Conservation (phyloP, 306 rosid genomes). For the Potentilla sterilis region DNA sequence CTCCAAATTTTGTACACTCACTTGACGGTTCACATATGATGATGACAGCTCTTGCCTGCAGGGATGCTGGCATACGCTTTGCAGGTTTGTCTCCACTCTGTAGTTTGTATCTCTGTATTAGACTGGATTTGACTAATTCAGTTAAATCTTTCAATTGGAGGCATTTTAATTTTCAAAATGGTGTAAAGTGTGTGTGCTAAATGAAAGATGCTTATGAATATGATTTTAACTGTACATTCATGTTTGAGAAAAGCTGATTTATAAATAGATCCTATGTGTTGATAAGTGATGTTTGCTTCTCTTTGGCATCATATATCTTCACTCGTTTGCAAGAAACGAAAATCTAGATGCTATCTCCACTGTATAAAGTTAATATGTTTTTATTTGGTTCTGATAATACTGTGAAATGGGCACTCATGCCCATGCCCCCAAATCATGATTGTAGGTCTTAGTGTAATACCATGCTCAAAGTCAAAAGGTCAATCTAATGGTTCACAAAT, state of each 20-base stretch:
- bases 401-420: not conserved
- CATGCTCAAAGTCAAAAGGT: not conserved
- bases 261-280: not conserved
- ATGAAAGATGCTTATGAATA: not conserved
- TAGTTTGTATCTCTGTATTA: not conserved
- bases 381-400: not conserved
- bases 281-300: not conserved
- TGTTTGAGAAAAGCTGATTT: not conserved
- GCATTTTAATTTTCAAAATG: not conserved
- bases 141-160: not conserved
- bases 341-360: not conserved
- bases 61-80: slow-evolving; percentile 73
- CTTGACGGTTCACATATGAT: slow-evolving; percentile 88
- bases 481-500: not conserved
- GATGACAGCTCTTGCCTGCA: slow-evolving; percentile 90
- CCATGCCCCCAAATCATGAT: not conserved
- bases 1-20: slow-evolving; percentile 84
- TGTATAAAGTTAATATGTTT: not conserved
- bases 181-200: not conserved
- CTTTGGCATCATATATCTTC: not conserved
- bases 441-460: not conserved
- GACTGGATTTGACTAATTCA: slow-evolving; percentile 11
- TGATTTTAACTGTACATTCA: not conserved
- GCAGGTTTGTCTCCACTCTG: slow-evolving; percentile 55
- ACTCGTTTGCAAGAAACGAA: not conserved